A percentile compares a stretch with the other conserved stretches of the same genome.
Evolutionary conservation across 106 monocot species (phyloP).

Genomic region (Platanthera zijinensis): DNA sequence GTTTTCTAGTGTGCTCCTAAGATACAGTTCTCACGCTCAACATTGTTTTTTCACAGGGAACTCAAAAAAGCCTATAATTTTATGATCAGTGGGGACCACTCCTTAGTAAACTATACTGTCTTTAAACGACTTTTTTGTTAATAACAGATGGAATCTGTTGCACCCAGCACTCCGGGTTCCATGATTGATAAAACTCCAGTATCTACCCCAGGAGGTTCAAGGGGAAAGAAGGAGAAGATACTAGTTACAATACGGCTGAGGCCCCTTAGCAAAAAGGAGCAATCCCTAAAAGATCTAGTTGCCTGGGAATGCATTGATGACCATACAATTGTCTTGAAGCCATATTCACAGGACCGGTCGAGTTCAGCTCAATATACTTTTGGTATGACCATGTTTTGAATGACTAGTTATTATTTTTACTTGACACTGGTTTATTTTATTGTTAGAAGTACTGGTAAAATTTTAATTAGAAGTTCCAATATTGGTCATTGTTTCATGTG

Average conservation of each 20-base stretch:
- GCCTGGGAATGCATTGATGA: constrained; percentile 82
- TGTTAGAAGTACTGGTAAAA: neutral
- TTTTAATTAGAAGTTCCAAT: too few relatives aligned
- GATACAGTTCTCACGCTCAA: too few relatives aligned
- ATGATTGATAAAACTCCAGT: constrained; percentile 54
- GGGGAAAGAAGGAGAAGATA: constrained; percentile 80
- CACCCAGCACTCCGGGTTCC: constrained; percentile 55
- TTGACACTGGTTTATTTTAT: neutral
- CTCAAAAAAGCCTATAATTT: too few relatives aligned
- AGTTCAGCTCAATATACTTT: constrained; percentile 48
- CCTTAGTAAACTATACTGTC: too few relatives aligned
- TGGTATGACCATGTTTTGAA: constrained; percentile 32
- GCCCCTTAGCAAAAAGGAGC: constrained; percentile 74
- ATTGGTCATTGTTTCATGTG: neutral
- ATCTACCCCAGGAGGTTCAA: constrained; percentile 47
- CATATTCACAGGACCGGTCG: constrained; percentile 44
- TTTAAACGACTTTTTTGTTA: too few relatives aligned
- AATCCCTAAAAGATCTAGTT: constrained; percentile 50
- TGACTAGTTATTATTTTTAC: neutral
- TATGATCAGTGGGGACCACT: too few relatives aligned
- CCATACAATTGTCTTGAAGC: constrained; percentile 56
- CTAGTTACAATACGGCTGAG: constrained; percentile 87
- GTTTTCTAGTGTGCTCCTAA: too few relatives aligned
- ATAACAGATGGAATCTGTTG: constrained; percentile 5
- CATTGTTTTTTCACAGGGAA: too few relatives aligned